Percentiles rank a stretch among this genome's conserved stretches.
Evolutionary conservation across 1,284 basidiomycete species (phyloP).

Genomic region (Cryptococcus sp.): DNA sequence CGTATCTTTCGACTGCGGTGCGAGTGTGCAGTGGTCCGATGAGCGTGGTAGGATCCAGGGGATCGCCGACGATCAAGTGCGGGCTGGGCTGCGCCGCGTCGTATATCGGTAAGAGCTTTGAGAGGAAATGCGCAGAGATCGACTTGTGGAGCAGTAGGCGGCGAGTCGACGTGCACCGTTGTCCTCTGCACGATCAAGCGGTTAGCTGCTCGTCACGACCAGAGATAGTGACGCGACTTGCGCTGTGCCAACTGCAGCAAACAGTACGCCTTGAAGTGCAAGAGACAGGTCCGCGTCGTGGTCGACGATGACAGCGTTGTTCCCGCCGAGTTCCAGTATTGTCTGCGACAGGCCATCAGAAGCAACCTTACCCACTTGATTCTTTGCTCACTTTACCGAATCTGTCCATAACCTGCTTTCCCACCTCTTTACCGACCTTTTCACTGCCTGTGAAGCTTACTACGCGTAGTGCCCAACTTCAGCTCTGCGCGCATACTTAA

Average conservation of each 20-base stretch:
- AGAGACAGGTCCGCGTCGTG: conserved; percentile 87
- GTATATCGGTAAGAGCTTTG: conserved; percentile 63
- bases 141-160: conserved; percentile 82
- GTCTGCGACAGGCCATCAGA: conserved; percentile 55
- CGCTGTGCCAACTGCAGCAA: conserved; percentile 91
- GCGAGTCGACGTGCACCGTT: conserved; percentile 91
- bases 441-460: conserved; percentile 96
- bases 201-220: too few species aligned
- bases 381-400: conserved; percentile 42
- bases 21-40: conserved; percentile 83
- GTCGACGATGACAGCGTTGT: conserved; percentile 88
- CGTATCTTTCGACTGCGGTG: conserved; percentile 68
- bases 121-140: conserved; percentile 74
- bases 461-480: conserved; percentile 1
- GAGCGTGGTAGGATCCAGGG: conserved; percentile 69
- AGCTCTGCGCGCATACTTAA: too few species aligned
- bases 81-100: conserved; percentile 64
- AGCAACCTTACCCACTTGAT: not conserved
- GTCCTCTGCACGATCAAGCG: conserved; percentile 58
- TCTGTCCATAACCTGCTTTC: conserved; percentile 70
- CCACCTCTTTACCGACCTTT: conserved; percentile 78
- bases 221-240: conserved; percentile 11
- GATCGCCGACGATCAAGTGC: conserved; percentile 69
- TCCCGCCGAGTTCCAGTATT: conserved; percentile 90
- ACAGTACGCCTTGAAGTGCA: conserved; percentile 79